Conservation (phyloP, 208 protist genomes). For the Blastocrithidia nonstop region DNA sequence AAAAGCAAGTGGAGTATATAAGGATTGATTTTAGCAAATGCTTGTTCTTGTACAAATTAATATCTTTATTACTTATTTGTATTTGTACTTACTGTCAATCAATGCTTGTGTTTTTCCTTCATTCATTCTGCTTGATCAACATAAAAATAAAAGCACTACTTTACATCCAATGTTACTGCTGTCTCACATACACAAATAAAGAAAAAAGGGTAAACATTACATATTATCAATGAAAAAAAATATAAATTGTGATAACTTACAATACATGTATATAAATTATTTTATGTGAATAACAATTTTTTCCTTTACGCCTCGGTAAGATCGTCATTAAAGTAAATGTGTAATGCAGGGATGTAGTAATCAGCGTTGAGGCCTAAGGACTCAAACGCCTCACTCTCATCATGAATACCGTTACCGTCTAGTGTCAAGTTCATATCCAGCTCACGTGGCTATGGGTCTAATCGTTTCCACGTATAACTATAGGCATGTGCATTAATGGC, state of each 20-base stretch:
- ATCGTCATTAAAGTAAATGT: constrained; percentile 91
- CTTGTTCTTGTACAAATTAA: too few species aligned
- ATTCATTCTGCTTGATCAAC: too few species aligned
- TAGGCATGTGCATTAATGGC: constrained; percentile 78
- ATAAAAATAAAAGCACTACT: too few species aligned
- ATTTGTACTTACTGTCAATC: too few species aligned
- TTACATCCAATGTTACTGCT: not conserved
- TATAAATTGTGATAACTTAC: constrained; percentile 6
- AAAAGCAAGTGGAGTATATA: too few species aligned
- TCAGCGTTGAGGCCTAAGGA: constrained; percentile 78
- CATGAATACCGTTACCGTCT: constrained; percentile 78
- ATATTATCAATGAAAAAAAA: too few species aligned
- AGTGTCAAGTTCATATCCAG: constrained; percentile 84
- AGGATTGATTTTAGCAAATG: too few species aligned
- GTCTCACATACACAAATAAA: constrained; percentile 2
- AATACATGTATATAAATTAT: not conserved
- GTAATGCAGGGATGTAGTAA: constrained; percentile 85
- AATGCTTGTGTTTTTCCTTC: too few species aligned
- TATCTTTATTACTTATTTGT: too few species aligned
- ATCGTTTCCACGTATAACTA: constrained; percentile 88
- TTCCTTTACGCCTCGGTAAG: constrained; percentile 59
- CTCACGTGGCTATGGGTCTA: constrained; percentile 45
- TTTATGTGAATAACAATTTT: not conserved
- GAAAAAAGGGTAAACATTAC: not conserved
- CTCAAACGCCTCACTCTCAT: constrained; percentile 85